Evolutionary conservation across 2,329 filamentous ascomycete species (phyloP), one percentile per base, ranked within the genome.

Genomic region (Botryotinia convoluta): DNA sequence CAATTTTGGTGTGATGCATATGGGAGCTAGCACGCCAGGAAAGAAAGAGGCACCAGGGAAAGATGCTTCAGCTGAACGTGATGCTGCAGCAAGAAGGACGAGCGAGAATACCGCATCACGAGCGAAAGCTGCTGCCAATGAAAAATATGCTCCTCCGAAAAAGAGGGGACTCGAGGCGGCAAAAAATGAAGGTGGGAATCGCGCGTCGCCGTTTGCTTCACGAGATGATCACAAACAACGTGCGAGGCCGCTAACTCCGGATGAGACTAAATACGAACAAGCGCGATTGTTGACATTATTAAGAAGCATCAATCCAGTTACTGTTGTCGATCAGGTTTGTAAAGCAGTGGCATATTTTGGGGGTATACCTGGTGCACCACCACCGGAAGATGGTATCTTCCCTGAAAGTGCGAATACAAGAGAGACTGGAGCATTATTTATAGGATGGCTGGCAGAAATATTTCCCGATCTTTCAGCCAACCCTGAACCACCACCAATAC

Each of bases 291-390:
- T 91, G 63, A 87, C 86, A 8, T 81, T 91, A 20, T 80, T 91
- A 32, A 85, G 86, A 65, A 87, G 84, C 60, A 81, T 91, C 18
- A 84, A 87, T 75, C 89, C 89, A 16, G 77, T 84, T 14, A 82
- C 84, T 4, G 87, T 91, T 0, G 88, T 90, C 32, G 88, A 91
- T 74, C 88, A 90, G 77, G 82, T 91, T 48, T 90, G 88, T 78
- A 90, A 87, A 76, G 89, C 87, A 2, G 79, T 91, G 71, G 85
- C 87, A n/a, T 90, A 89, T 76, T 91, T 91, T 80, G 89, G 89
- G 12, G 88, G 89, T 39, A 85, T 88, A 63, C 87, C 88, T 54
- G 86, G 85, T 42, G 86, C 85, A 7, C 86, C 86, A 12, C 84
- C 86, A n/a, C 84, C 85, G 0, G 80, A 84, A 42, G 83, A 86